Conservation (phyloP, 805 yeast genomes). For the Teunomyces lycoperdinae region DNA sequence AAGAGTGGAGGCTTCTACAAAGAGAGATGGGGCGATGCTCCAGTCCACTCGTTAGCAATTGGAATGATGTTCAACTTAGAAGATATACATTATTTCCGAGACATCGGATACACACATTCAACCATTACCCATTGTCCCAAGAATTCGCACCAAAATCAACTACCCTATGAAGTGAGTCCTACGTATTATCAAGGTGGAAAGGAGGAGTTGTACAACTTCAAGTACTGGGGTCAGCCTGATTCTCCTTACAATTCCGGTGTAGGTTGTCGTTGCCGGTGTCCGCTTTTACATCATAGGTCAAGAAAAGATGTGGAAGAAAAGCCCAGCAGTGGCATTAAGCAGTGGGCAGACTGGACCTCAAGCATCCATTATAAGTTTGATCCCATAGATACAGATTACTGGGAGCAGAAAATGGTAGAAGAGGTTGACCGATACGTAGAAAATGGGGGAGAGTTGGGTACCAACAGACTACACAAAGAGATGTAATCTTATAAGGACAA, state of each 20-base stretch:
- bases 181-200: not conserved
- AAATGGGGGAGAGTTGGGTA: conserved; percentile 11
- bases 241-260: conserved; percentile 45
- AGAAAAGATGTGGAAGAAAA: conserved; percentile 17
- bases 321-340: conserved; percentile 13
- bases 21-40: conserved; percentile 98
- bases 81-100: conserved; percentile 87
- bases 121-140: conserved; percentile 80
- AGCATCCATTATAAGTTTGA: conserved; percentile 11
- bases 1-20: conserved; percentile 76
- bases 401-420: conserved; percentile 14
- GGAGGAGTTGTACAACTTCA: conserved; percentile 9
- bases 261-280: conserved; percentile 90
- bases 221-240: conserved; percentile 35
- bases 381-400: conserved; percentile 13
- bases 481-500: not conserved
- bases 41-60: conserved; percentile 84
- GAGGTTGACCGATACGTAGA: conserved; percentile 7
- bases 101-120: conserved; percentile 85
- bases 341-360: conserved; percentile 16
- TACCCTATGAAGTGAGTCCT: conserved; percentile 29
- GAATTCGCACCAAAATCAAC: conserved; percentile 50
- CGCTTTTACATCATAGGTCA: conserved; percentile 17
- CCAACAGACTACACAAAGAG: not conserved
- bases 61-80: conserved; percentile 67